Evolutionary conservation across 2,329 filamentous ascomycete species (phyloP).

Genomic region (Myriosclerotinia scirpicola): DNA sequence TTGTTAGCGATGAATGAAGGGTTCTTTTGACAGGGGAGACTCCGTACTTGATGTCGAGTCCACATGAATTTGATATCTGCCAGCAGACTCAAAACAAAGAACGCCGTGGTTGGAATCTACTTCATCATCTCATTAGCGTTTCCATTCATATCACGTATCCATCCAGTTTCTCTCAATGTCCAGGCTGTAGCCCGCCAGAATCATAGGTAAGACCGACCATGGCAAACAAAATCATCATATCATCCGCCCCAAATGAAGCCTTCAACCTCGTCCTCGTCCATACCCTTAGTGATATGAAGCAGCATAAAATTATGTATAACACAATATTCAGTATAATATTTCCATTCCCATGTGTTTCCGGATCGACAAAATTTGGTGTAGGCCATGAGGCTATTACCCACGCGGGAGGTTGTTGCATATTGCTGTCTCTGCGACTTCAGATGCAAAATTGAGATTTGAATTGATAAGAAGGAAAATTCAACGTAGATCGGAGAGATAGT

Average conservation of each 20-base stretch:
- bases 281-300: constrained; percentile 47
- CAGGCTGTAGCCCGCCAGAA: neutral
- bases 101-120: constrained; percentile 42
- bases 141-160: neutral
- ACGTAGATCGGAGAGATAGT: neutral
- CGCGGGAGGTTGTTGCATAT: constrained; percentile 33
- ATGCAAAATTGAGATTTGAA: neutral
- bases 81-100: constrained; percentile 43
- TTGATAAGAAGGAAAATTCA: neutral
- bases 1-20: neutral
- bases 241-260: constrained; percentile 49
- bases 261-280: constrained; percentile 48
- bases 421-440: neutral
- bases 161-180: neutral
- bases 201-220: constrained; percentile 36
- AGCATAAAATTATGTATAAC: constrained; percentile 43
- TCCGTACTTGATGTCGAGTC: constrained; percentile 41
- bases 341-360: constrained; percentile 46
- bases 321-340: constrained; percentile 47
- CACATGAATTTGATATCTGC: constrained; percentile 43
- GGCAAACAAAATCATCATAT: constrained; percentile 47
- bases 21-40: neutral
- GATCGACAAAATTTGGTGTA: constrained; percentile 49
- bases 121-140: neutral
- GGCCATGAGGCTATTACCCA: constrained; percentile 39